Evolutionary conservation across 23 red algal genomes (phyloP).

Genomic region (Gracilaria gracilis): DNA sequence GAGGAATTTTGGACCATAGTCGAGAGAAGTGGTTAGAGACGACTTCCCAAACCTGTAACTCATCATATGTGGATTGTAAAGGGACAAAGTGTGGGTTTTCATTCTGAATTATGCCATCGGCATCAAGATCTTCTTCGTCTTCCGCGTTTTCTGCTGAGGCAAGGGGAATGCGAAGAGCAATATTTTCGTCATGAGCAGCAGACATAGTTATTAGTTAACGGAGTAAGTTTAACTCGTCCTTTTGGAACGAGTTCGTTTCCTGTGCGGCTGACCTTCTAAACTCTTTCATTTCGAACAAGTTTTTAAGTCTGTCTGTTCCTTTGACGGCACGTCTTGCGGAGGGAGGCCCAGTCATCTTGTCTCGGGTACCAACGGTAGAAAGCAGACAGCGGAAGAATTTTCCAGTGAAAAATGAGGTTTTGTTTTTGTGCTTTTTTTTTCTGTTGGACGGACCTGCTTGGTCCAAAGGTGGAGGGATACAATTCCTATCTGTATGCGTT

Average conservation of each 20-base stretch:
- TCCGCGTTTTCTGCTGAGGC: neutral
- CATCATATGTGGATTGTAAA: neutral
- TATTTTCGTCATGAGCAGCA: neutral
- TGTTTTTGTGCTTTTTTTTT: neutral
- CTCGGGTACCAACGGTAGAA: too few species aligned
- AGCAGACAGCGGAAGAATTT: neutral
- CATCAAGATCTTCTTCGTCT: slow-evolving; percentile 43
- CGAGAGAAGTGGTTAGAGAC: slow-evolving; percentile 29
- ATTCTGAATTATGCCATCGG: slow-evolving; percentile 20
- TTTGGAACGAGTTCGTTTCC: neutral
- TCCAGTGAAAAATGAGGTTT: neutral
- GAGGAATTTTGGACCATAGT: slow-evolving; percentile 40
- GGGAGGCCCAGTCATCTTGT: too few species aligned
- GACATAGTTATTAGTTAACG: neutral
- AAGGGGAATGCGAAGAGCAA: neutral
- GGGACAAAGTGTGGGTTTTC: neutral
- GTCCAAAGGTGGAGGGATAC: neutral
- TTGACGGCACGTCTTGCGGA: too few species aligned
- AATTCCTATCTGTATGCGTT: too few species aligned
- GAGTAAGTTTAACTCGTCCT: neutral
- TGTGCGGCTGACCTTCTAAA: too few species aligned
- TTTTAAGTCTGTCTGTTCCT: too few species aligned
- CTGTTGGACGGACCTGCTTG: neutral
- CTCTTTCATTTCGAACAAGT: too few species aligned
- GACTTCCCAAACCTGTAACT: neutral